Evolutionary conservation across 306 rosid species (phyloP).

Genomic region (Acacia crassicarpa): DNA sequence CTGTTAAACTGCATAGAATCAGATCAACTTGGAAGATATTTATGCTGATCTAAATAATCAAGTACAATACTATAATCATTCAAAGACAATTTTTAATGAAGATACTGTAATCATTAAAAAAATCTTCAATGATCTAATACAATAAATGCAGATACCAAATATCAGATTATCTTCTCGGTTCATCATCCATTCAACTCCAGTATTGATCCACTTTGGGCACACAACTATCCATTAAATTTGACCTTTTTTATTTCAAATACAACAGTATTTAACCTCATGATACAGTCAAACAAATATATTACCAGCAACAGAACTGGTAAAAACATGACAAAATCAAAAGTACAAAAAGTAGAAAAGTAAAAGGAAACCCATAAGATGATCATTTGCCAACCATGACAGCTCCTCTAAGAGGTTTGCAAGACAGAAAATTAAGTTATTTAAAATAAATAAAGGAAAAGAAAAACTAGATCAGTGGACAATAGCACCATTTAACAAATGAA

Average conservation of each 20-base stretch:
- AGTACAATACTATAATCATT: background rate
- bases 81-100: background rate
- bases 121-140: background rate
- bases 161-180: background rate
- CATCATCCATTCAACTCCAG: background rate
- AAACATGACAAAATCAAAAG: background rate
- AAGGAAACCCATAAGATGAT: background rate
- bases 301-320: background rate
- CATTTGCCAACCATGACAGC: background rate
- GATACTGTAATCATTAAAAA: background rate
- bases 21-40: background rate
- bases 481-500: background rate
- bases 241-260: background rate
- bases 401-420: background rate
- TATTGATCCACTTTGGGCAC: background rate
- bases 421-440: background rate
- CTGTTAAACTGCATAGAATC: conserved; percentile 22
- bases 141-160: background rate
- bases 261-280: background rate
- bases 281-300: background rate
- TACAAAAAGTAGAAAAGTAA: background rate
- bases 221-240: background rate
- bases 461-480: background rate
- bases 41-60: background rate
- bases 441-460: background rate